Evolutionary conservation across 257 asterid genomes (phyloP).

Genomic region (Cinchona pubescens): DNA sequence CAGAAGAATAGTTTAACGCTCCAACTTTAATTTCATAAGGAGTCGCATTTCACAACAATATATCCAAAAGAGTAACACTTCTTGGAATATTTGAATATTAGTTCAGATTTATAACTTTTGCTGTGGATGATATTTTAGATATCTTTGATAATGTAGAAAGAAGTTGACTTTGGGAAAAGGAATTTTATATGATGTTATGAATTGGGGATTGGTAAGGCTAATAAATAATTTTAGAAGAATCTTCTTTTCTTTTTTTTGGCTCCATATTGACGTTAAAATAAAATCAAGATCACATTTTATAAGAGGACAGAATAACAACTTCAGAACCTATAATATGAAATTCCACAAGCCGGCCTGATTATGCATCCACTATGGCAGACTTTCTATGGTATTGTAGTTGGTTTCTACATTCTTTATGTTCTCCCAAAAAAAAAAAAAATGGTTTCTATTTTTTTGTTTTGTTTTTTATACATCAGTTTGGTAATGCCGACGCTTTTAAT

Average conservation of each 20-base stretch:
- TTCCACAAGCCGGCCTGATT: background rate
- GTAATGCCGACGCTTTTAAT: no score
- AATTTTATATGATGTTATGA: no score
- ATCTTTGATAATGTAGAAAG: no score
- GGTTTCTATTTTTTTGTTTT: no score
- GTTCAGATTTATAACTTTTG: background rate
- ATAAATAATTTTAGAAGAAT: background rate
- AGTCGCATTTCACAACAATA: background rate
- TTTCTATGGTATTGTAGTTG: no score
- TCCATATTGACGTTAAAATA: background rate
- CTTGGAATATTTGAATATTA: background rate
- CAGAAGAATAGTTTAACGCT: conserved; percentile 11
- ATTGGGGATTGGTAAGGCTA: background rate
- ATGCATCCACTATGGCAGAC: background rate
- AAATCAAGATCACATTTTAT: background rate
- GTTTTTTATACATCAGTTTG: no score
- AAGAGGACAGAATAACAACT: background rate
- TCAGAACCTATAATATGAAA: background rate
- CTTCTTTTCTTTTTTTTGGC: background rate
- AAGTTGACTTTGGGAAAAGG: background rate
- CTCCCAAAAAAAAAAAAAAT: no score
- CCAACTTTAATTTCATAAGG: background rate
- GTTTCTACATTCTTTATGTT: no score
- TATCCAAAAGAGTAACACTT: background rate
- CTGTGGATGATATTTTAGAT: background rate